Evolutionary conservation across 345 rosid species (phyloP).

Genomic region (Passiflora organensis): DNA sequence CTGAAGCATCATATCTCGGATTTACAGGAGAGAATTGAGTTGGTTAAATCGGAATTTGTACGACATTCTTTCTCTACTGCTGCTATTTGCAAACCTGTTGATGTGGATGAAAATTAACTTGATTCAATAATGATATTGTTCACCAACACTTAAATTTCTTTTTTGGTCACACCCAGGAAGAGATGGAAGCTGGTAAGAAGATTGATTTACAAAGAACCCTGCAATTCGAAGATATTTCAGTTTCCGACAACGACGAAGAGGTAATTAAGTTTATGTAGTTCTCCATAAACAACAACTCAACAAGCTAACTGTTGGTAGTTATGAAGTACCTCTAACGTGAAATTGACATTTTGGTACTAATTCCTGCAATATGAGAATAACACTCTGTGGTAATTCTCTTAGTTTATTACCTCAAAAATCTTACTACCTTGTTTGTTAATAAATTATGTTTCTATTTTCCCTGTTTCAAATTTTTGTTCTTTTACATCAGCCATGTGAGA

Average conservation of each 20-base stretch:
- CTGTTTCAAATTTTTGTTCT: neutral
- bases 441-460: neutral
- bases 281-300: neutral
- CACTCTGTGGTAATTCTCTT: neutral
- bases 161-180: conserved; percentile 37
- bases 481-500: neutral
- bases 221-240: conserved; percentile 29
- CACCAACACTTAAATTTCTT: neutral
- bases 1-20: conserved; percentile 66
- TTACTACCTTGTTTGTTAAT: neutral
- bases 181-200: conserved; percentile 33
- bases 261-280: conserved; percentile 21
- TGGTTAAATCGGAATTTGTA: conserved; percentile 54
- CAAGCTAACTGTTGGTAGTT: neutral
- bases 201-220: conserved; percentile 31
- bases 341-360: too few relatives aligned
- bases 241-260: conserved; percentile 44
- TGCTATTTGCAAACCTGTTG: neutral
- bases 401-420: neutral
- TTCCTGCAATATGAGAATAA: neutral
- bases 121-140: neutral
- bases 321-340: neutral
- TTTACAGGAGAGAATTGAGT: conserved; percentile 53
- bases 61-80: conserved; percentile 3
- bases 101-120: conserved; percentile 1